Evolutionary conservation across 768 basidiomycete species (phyloP).

Genomic region (Amylocystis lapponica): DNA sequence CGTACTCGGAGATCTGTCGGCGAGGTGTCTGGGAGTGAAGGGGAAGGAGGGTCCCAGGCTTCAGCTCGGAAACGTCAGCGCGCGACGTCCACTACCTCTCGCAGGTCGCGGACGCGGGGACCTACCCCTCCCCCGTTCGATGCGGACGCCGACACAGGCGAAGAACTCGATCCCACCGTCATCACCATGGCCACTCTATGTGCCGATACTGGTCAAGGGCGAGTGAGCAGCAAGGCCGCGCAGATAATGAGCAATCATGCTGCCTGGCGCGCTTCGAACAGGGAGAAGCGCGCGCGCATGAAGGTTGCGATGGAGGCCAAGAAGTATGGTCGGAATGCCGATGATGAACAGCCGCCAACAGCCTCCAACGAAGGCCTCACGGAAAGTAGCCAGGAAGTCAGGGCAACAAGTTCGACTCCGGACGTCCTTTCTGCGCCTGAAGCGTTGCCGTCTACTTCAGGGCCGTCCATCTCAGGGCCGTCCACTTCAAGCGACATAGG

Average conservation of each 20-base stretch:
- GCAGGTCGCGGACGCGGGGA: conserved; percentile 35
- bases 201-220: conserved; percentile 71
- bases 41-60: neutral
- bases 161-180: conserved; percentile 75
- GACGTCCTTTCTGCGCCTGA: neutral
- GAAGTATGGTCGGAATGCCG: conserved; percentile 63
- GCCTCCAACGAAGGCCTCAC: neutral
- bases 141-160: conserved; percentile 58
- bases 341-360: conserved; percentile 35
- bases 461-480: neutral
- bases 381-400: neutral
- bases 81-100: conserved; percentile 16
- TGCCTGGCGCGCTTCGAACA: conserved; percentile 64
- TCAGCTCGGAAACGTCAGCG: conserved; percentile 13
- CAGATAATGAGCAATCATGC: conserved; percentile 68
- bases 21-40: neutral
- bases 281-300: conserved; percentile 63
- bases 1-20: no score
- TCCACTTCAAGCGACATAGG: conserved; percentile 4
- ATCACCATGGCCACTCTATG: conserved; percentile 82
- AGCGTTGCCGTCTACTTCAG: neutral
- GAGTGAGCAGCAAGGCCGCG: conserved; percentile 70
- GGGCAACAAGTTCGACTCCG: neutral
- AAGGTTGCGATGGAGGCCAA: conserved; percentile 59
- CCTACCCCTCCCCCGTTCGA: conserved; percentile 54